Evolutionary conservation across 768 basidiomycete genomes (phyloP).

Genomic region (Mycena floridula): DNA sequence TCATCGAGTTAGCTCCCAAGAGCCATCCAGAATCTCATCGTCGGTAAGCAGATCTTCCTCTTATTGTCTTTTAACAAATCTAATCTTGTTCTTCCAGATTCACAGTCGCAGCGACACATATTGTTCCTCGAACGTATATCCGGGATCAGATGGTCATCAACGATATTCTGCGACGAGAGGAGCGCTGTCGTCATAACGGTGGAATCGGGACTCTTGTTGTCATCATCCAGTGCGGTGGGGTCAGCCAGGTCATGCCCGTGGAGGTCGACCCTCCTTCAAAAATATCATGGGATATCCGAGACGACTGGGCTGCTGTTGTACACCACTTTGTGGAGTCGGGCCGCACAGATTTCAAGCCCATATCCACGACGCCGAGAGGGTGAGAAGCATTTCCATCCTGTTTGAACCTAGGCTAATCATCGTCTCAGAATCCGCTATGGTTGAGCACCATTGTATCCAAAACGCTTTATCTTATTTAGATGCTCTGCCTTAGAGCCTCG

Average conservation of each 20-base stretch:
- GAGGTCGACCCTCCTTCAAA: slow-evolving; percentile 76
- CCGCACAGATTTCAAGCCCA: slow-evolving; percentile 76
- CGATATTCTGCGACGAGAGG: slow-evolving; percentile 76
- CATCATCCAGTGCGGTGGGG: slow-evolving; percentile 68
- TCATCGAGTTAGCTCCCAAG: slow-evolving; percentile 60
- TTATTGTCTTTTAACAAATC: slow-evolving; percentile 11
- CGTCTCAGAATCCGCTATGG: background rate
- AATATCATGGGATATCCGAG: slow-evolving; percentile 70
- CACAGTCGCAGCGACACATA: slow-evolving; percentile 58
- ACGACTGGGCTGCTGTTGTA: slow-evolving; percentile 68
- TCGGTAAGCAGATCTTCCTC: slow-evolving; percentile 42
- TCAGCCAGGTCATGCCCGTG: slow-evolving; percentile 82
- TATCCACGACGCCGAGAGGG: slow-evolving; percentile 72
- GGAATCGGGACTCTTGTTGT: slow-evolving; percentile 74
- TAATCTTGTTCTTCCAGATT: slow-evolving; percentile 40
- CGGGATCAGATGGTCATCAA: slow-evolving; percentile 70
- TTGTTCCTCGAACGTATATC: slow-evolving; percentile 68
- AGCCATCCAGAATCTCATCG: slow-evolving; percentile 53
- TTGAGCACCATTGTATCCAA: background rate
- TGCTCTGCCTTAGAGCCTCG: too few relatives aligned
- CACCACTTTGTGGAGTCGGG: slow-evolving; percentile 67
- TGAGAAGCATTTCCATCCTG: slow-evolving; percentile 31
- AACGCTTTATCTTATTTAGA: background rate
- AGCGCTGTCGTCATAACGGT: slow-evolving; percentile 67
- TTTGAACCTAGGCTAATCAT: background rate